A percentile compares a stretch with the other conserved stretches of the same genome.
Conservation (phyloP, 2,329 filamentous ascomycete species). For the Sporothrix brunneoviolacea region DNA sequence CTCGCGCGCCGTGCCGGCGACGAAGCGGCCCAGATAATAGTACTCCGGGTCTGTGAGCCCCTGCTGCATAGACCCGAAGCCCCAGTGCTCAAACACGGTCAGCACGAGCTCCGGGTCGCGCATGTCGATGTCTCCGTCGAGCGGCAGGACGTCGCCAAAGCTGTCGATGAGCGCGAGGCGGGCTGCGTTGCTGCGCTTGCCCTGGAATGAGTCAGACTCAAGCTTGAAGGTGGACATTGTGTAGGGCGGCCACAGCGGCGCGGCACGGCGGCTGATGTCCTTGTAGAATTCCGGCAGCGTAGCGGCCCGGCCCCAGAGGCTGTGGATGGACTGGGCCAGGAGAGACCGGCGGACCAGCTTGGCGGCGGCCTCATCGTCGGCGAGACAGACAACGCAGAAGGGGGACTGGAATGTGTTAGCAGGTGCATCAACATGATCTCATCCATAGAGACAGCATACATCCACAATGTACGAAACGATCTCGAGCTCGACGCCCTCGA, state of each 20-base stretch:
- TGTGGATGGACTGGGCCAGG: slow-evolving; percentile 75
- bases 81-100: slow-evolving; percentile 77
- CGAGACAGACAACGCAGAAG: slow-evolving; percentile 70
- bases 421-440: no score
- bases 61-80: slow-evolving; percentile 43
- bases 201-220: slow-evolving; percentile 73
- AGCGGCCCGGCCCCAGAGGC: slow-evolving; percentile 73
- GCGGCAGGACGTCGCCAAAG: slow-evolving; percentile 65
- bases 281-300: slow-evolving; percentile 63
- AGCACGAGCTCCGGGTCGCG: slow-evolving; percentile 67
- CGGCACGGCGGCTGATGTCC: slow-evolving; percentile 52
- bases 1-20: slow-evolving; percentile 61
- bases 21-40: slow-evolving; percentile 65
- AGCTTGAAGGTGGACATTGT: slow-evolving; percentile 69
- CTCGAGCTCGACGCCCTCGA: slow-evolving; percentile 61
- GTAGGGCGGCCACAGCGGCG: slow-evolving; percentile 62
- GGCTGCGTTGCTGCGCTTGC: slow-evolving; percentile 55
- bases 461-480: slow-evolving; percentile 68
- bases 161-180: slow-evolving; percentile 74
- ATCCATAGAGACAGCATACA: no score
- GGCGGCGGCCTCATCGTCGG: slow-evolving; percentile 57
- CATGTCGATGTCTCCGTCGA: slow-evolving; percentile 73
- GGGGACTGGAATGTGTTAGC: slow-evolving; percentile 57
- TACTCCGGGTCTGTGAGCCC: slow-evolving; percentile 48
- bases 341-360: slow-evolving; percentile 69